These are phyloP conservation scores for Lasiodiplodia sp. DNA, from an alignment of 2,329 filamentous ascomycete genomes.

Conservation along the genomic window DNA sequence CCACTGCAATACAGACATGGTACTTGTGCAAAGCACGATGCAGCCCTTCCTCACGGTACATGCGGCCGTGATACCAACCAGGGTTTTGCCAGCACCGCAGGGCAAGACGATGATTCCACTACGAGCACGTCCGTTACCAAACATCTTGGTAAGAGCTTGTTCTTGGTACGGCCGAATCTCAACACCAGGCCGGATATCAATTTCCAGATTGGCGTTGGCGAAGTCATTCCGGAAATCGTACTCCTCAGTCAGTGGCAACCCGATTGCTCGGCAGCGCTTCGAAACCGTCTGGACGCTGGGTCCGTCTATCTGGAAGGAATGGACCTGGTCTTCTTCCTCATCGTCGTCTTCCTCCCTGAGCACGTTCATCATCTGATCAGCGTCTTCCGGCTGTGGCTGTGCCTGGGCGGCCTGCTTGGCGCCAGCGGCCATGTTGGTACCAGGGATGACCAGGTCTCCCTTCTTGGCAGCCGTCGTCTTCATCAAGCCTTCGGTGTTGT, in stretches of 20 bases:
- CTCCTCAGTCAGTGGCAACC: constrained; percentile 89
- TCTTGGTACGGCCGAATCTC: constrained; percentile 96
- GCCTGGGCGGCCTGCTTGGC: constrained; percentile 73
- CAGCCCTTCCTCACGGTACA: constrained; percentile 98
- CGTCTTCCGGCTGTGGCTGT: constrained; percentile 46
- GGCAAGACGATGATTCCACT: constrained; percentile 97
- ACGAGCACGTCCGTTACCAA: constrained; percentile 95
- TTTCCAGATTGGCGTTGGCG: constrained; percentile 88
- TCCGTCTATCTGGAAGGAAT: constrained; percentile 90
- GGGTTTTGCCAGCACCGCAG: constrained; percentile 94
- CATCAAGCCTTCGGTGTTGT: constrained; percentile 75
- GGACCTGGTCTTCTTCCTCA: constrained; percentile 85
- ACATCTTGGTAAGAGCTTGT: constrained; percentile 98
- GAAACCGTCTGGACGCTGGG: constrained; percentile 85
- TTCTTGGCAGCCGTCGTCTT: constrained; percentile 85
- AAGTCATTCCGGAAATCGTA: constrained; percentile 96
- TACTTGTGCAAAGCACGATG: constrained; percentile 94
- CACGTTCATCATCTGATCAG: constrained; percentile 70
- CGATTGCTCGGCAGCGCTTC: constrained; percentile 85
- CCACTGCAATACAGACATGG: constrained; percentile 98
- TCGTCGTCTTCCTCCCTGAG: constrained; percentile 79
- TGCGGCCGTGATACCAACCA: constrained; percentile 97
- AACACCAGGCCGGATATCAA: constrained; percentile 87
- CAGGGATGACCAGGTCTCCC: constrained; percentile 87
- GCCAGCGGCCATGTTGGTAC: constrained; percentile 90